A percentile compares a stretch with the other conserved stretches of the same genome.
phyloP scores from a whole-genome alignment of 2,329 filamentous ascomycete genomes.

The Curvularia eragrostidis region DNA sequence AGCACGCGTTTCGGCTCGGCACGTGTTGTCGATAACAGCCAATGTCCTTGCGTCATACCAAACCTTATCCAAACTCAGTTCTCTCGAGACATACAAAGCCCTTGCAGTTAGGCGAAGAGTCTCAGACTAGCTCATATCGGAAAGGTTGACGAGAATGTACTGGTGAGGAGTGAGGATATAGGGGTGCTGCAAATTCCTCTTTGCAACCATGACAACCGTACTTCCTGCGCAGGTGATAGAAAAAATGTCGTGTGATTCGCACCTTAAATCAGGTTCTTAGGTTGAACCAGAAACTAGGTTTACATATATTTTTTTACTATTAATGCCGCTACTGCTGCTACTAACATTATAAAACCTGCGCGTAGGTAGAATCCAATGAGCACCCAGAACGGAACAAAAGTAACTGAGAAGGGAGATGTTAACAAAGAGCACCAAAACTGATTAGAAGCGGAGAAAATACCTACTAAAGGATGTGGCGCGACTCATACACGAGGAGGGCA shows the following conservation, averaged over 20 bases:
- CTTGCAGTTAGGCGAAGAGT: not conserved
- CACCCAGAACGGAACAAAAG: not conserved
- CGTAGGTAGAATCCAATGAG: not conserved
- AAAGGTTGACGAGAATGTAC: not conserved
- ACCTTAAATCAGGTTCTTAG: not conserved
- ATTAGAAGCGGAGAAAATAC: not conserved
- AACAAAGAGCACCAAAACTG: too few species aligned
- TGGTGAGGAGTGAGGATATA: not conserved
- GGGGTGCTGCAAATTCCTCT: not conserved
- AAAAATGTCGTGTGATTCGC: not conserved
- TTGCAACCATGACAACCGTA: not conserved
- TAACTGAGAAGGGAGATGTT: not conserved
- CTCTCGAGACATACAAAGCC: not conserved
- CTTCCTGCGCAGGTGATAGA: not conserved
- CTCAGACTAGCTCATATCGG: not conserved
- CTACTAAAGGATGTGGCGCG: not conserved
- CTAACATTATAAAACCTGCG: not conserved
- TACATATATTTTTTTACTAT: not conserved
- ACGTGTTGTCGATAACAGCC: conserved; percentile 14
- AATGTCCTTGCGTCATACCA: conserved; percentile 2
- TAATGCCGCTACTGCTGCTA: not conserved
- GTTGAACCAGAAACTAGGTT: not conserved
- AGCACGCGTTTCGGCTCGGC: conserved; percentile 18
- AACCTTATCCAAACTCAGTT: not conserved
- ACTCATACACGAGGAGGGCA: not conserved